Evolutionary conservation across 1,139 yeast species (phyloP), one percentile per base, ranked within the genome.

Genomic region (Lodderomyces orthopsilosis): DNA sequence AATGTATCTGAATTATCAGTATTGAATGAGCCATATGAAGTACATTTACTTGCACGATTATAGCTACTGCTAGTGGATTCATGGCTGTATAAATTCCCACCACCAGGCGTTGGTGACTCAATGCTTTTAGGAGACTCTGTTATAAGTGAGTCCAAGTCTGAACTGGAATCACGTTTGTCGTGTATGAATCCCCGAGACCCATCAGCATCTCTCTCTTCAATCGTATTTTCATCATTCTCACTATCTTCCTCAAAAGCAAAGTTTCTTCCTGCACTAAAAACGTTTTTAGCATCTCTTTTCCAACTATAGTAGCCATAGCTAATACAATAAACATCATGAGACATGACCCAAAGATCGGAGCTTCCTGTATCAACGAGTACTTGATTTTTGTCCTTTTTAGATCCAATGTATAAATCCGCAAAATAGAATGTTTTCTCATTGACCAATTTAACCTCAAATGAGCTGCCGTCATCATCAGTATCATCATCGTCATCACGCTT

Each of bases 361-460:
- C 64, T 58, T 3, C 66, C 66, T 10, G 67, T 63, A 23, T 42
- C 46, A 17, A 45, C 21, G 13, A 32, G 18, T 8, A 45, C 45
- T 13, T 45, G 62, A 9, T 26, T 33, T 12, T 27, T 23, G 27
- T 49, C 46, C 4, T 38, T 38, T 14, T 45, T 45, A 5, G 52
- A 47, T 14, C 52, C 52, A 38, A 48, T 18, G 19, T 32, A 27
- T 12, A 46, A 41, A 6, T 40, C 37, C 10, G 48, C 42, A 26
- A 42, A 40, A 33, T 47, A 47, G 12, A 15, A 17, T 12, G 33
- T 26, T 5, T 21, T n/a, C 34, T 42, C 44, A 22, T 46, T 44
- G 27, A 24, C 51, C 23, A 81, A 49, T 3, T 57, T 66, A 63
- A 77, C 64, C 7, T 35, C 22, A 6, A 70, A 61, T 6, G 62